Conservation (phyloP, 345 rosid species). For the Eucalyptus sp. region DNA sequence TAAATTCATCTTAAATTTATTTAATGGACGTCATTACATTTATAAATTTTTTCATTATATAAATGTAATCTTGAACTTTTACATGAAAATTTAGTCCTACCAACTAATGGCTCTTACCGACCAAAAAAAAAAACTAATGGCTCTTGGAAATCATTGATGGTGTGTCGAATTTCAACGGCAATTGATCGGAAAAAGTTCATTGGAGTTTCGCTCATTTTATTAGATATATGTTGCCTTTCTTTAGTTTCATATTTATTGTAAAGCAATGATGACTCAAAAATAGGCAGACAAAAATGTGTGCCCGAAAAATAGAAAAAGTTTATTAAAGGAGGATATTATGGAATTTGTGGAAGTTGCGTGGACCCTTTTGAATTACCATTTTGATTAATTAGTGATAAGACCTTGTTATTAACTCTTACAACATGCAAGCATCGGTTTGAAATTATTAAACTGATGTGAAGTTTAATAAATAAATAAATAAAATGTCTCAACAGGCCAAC, state of each 20-base stretch:
- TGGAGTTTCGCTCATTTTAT: not conserved
- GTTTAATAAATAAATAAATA: too few species aligned
- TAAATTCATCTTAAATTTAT: not conserved
- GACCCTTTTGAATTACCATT: not conserved
- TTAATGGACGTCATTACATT: not conserved
- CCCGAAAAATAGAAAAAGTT: too few species aligned
- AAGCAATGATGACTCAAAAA: not conserved
- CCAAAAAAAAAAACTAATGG: not conserved
- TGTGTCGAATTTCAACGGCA: too few species aligned
- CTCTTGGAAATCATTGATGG: not conserved
- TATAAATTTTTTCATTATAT: not conserved
- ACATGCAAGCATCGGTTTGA: not conserved
- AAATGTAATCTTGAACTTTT: not conserved
- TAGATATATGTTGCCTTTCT: not conserved
- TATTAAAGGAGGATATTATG: too few species aligned
- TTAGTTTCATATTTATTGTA: not conserved
- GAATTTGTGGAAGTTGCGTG: not conserved
- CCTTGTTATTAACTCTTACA: not conserved
- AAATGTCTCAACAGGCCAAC: not conserved
- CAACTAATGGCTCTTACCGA: too few species aligned
- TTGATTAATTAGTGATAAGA: not conserved
- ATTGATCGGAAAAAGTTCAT: not conserved
- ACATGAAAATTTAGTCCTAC: not conserved
- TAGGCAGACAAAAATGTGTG: too few species aligned
- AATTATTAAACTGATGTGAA: not conserved